These are phyloP conservation scores for Botryobasidium botryosum DNA, from an alignment of 768 basidiomycete genomes.

Conservation along the genomic window DNA sequence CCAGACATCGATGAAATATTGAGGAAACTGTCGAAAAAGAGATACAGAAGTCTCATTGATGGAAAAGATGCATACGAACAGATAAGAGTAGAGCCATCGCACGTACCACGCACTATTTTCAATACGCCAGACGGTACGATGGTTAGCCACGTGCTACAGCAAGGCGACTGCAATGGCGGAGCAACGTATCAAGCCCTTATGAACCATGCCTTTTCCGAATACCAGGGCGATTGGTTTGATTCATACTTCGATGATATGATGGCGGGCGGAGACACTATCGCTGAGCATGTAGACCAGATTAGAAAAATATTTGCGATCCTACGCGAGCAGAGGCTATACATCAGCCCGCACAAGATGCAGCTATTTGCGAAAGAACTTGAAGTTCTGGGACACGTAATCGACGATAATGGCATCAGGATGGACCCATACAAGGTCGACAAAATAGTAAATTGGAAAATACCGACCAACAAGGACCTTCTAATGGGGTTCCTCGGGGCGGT, in stretches of 20 bases:
- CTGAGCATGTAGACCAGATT: conserved; percentile 7
- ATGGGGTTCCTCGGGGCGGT: background rate
- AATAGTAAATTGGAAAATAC: background rate
- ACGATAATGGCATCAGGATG: background rate
- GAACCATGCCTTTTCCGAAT: conserved; percentile 10
- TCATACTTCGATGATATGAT: conserved; percentile 13
- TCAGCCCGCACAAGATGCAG: conserved; percentile 12
- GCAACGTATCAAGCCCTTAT: conserved; percentile 11
- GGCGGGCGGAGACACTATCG: conserved; percentile 6
- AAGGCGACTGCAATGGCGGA: conserved; percentile 12
- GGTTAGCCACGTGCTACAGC: conserved; percentile 13
- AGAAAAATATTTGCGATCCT: conserved; percentile 7
- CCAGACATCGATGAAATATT: conserved; percentile 8
- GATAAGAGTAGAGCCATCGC: conserved; percentile 10
- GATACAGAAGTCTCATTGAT: conserved; percentile 1
- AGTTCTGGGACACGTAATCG: background rate
- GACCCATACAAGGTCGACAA: background rate
- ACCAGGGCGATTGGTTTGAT: conserved; percentile 13
- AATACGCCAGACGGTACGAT: conserved; percentile 11
- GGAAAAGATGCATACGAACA: too few relatives aligned
- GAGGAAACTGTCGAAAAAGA: background rate
- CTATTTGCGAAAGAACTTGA: background rate
- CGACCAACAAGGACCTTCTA: background rate
- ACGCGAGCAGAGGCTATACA: conserved; percentile 7
- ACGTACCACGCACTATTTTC: conserved; percentile 9